Evolutionary conservation across 805 yeast genomes (phyloP), one percentile per base, ranked within the genome.

Genomic region (Sungouiella thailandica): DNA sequence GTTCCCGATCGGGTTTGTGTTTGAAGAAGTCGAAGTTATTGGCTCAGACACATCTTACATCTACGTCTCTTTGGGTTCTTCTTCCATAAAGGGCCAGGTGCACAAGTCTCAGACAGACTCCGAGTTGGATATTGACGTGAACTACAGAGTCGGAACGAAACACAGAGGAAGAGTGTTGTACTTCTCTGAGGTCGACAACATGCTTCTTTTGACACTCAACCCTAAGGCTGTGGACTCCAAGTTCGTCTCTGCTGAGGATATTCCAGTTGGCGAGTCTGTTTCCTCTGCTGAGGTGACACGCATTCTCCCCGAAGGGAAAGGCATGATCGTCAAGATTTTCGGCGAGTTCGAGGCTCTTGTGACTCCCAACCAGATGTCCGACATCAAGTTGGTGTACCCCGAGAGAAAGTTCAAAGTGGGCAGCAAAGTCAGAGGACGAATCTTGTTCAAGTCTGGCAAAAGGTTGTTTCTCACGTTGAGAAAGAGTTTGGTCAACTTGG

Each of bases 341-440:
- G 79, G 76, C 33, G 71, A 74, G 31, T 84, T 82, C 44, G 79
- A 72, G 27, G 98, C 87, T 4, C 62, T 72, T 42, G 97, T 86
- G 18, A 81, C 85, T 10, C 67, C 77, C 17, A 52, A 64, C 17
- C 96, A 90, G 49, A 74, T 93, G 58, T 80, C 95, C 46, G 99
- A 93, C 57, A 72, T 83, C 37, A 81, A 78, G 53, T 68, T 90
- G 43, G 76, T 78, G 3, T 82, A 90, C 52, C 98, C 98, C 5
- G 97, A 93, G 60, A 76, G 93, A 66, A 86, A 87, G 51, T 90
- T 81, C 70, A 85, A 84, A 58, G 78, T 80, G 28, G 97, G 96
- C 8, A 66, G 82, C 27, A 83, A 80, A 46, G 85, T 86, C 19
- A 83, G 73, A 48, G 93, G 81, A 41, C 76, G 95, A 61, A 73